Evolutionary conservation across 257 asterid species (phyloP).

Genomic region (Plantago major): DNA sequence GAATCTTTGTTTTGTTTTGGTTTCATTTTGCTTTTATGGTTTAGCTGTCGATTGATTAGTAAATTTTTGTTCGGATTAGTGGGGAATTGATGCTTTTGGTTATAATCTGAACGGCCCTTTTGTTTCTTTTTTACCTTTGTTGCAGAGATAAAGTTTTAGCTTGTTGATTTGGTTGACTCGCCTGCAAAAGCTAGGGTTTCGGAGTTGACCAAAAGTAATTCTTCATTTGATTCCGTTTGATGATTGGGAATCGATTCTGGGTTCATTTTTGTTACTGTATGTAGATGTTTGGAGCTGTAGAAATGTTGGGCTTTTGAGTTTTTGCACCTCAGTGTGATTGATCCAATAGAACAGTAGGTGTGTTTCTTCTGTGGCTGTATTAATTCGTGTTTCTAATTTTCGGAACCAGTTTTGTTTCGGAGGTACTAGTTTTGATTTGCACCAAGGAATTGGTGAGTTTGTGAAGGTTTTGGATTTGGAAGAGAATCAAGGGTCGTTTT

Average conservation of each 20-base stretch:
- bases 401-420: background rate
- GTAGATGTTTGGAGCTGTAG: background rate
- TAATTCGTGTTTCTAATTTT: constrained; percentile 28
- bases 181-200: constrained; percentile 31
- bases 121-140: constrained; percentile 22
- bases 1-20: constrained; percentile 11
- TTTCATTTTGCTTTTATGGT: constrained; percentile 9
- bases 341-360: constrained; percentile 18
- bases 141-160: constrained; percentile 23
- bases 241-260: constrained; percentile 19
- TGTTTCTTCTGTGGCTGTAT: constrained; percentile 8
- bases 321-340: constrained; percentile 16
- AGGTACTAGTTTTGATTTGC: background rate
- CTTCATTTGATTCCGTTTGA: constrained; percentile 16
- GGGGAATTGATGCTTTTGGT: constrained; percentile 9
- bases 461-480: constrained; percentile 7
- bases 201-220: constrained; percentile 27
- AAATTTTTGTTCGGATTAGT: constrained; percentile 11
- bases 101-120: constrained; percentile 18
- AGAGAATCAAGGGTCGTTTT: background rate
- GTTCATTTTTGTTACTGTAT: constrained; percentile 6
- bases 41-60: constrained; percentile 14
- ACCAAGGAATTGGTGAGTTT: constrained; percentile 5
- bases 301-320: background rate
- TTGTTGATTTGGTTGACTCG: constrained; percentile 31